Evolutionary conservation across 192 early-diverging fungal genomes (phyloP).

Genomic region (Tieghemiomyces parasiticus): DNA sequence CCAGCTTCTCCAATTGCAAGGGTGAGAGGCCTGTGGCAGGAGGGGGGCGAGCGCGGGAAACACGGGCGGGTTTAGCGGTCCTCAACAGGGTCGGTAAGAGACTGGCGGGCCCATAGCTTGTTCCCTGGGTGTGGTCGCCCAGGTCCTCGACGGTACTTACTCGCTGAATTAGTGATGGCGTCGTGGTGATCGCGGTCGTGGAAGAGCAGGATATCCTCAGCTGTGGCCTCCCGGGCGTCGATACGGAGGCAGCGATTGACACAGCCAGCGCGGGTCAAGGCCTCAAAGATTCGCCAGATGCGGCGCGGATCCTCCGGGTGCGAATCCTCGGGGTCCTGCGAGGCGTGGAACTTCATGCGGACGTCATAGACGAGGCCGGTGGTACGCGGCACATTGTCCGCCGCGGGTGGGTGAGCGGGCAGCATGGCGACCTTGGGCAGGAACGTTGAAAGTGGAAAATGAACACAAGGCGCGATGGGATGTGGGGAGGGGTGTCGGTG

Average conservation of each 20-base stretch:
- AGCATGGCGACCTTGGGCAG: no score
- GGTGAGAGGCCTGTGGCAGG: slow-evolving; percentile 29
- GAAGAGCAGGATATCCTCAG: slow-evolving; percentile 20
- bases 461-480: no score
- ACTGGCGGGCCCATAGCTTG: no score
- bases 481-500: no score
- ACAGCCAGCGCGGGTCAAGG: slow-evolving; percentile 28
- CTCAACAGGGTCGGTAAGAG: no score
- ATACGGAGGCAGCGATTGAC: slow-evolving; percentile 29
- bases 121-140: no score
- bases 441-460: no score
- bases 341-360: slow-evolving; percentile 46
- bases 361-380: slow-evolving; percentile 44
- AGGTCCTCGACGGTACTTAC: no score
- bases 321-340: slow-evolving; percentile 36
- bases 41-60: slow-evolving; percentile 2
- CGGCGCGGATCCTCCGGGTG: slow-evolving; percentile 66
- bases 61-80: neutral
- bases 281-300: slow-evolving; percentile 48
- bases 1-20: slow-evolving; percentile 28
- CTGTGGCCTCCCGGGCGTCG: slow-evolving; percentile 24
- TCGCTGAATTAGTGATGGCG: slow-evolving; percentile 2
- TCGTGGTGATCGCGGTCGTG: slow-evolving; percentile 1
- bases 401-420: no score
- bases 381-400: neutral